These are phyloP conservation scores for Globisporangium apiculatum DNA, from an alignment of 352 stramenopile genomes.

Conservation along the genomic window DNA sequence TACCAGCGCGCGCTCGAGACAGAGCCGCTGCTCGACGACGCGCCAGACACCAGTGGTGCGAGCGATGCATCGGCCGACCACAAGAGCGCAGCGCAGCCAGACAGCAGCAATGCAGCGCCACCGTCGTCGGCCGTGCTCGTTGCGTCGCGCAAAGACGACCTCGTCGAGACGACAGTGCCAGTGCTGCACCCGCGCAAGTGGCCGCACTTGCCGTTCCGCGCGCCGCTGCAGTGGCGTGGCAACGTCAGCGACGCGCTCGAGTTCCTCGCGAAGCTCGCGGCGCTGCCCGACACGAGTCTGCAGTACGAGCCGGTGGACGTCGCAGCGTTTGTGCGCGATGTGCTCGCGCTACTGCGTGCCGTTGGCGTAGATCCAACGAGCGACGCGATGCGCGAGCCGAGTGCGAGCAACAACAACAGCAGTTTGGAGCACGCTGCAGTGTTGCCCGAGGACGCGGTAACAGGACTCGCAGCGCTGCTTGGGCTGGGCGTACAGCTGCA, in stretches of 20 bases:
- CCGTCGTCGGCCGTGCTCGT: constrained; percentile 13
- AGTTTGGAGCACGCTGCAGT: background rate
- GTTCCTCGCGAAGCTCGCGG: constrained; percentile 40
- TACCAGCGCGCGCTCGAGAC: constrained; percentile 42
- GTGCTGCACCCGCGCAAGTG: constrained; percentile 50
- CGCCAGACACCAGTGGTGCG: background rate
- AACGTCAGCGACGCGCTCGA: constrained; percentile 28
- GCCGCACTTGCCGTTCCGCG: constrained; percentile 56
- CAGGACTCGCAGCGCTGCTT: constrained; percentile 32
- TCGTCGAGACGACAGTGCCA: constrained; percentile 37
- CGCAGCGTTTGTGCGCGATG: constrained; percentile 23
- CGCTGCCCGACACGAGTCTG: constrained; percentile 47
- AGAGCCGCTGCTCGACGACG: constrained; percentile 15
- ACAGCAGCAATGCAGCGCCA: background rate
- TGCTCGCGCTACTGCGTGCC: constrained; percentile 14
- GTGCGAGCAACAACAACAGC: background rate
- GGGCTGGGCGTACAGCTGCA: constrained; percentile 52
- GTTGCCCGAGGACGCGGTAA: constrained; percentile 21
- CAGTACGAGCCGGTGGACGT: constrained; percentile 63
- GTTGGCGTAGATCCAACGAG: constrained; percentile 9
- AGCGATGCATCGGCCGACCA: background rate
- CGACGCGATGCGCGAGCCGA: background rate
- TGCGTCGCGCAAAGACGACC: constrained; percentile 24
- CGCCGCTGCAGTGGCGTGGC: constrained; percentile 41
- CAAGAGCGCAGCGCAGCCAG: background rate